These are phyloP conservation scores for Schoenoplectus tabernaemontani DNA, from an alignment of 202 grass and related monocot genomes.

Conservation along the genomic window DNA sequence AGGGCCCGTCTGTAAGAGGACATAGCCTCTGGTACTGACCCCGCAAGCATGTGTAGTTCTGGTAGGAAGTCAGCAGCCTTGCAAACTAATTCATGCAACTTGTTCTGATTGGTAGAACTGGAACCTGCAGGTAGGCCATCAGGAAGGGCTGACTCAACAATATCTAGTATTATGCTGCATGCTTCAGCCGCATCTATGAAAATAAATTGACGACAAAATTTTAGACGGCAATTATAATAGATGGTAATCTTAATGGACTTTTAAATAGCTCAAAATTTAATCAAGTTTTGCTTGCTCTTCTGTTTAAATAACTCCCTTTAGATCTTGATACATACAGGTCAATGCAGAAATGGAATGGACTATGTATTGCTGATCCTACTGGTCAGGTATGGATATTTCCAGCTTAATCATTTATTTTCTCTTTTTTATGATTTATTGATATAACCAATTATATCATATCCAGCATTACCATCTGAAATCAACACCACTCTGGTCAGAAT, in stretches of 20 bases:
- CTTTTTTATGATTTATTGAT: not conserved
- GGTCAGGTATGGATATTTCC: not conserved
- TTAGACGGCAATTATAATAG: not conserved
- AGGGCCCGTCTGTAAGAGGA: slow-evolving; percentile 79
- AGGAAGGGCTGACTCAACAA: slow-evolving; percentile 58
- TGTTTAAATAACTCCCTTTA: not conserved
- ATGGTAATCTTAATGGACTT: not conserved
- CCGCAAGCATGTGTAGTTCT: slow-evolving; percentile 70
- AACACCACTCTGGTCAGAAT: not conserved
- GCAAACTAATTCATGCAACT: slow-evolving; percentile 86
- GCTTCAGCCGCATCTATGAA: slow-evolving; percentile 79
- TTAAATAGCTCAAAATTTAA: not conserved
- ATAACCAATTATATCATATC: not conserved
- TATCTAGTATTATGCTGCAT: slow-evolving; percentile 80
- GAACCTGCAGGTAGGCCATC: slow-evolving; percentile 27
- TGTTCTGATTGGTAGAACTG: slow-evolving; percentile 55
- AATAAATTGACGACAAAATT: slow-evolving; percentile 13
- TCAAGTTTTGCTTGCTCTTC: not conserved
- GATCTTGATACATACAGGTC: not conserved
- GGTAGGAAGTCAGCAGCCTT: slow-evolving; percentile 84
- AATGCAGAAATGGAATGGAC: not conserved
- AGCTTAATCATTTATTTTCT: not conserved
- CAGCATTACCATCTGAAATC: not conserved
- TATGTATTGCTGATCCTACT: not conserved
- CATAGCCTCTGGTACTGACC: slow-evolving; percentile 65